phyloP scores from a whole-genome alignment of 2,329 filamentous ascomycete genomes.

The Sporothrix inflata region DNA sequence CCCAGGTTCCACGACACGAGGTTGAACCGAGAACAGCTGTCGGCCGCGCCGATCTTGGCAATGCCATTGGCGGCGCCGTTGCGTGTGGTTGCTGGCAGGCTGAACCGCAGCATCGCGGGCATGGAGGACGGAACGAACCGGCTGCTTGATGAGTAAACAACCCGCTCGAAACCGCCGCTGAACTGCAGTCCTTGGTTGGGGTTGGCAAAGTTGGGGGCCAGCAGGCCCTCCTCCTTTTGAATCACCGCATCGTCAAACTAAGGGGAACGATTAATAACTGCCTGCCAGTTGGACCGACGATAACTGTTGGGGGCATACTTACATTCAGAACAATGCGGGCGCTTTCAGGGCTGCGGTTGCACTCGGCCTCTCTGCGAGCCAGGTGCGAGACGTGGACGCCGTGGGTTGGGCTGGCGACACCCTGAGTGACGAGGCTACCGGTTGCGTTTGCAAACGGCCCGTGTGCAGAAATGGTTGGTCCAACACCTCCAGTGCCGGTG shows the following conservation, averaged over 20 bases:
- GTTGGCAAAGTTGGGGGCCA: constrained; percentile 30
- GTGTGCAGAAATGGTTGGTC: neutral
- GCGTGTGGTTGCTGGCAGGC: constrained; percentile 36
- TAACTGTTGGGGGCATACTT: neutral
- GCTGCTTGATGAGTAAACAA: constrained; percentile 34
- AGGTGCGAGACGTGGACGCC: neutral
- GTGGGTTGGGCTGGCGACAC: neutral
- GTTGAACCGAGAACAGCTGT: constrained; percentile 42
- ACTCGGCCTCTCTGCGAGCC: neutral
- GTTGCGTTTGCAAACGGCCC: constrained; percentile 13
- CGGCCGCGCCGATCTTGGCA: constrained; percentile 38
- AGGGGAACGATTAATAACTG: neutral
- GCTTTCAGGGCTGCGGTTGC: neutral
- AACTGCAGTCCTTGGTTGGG: constrained; percentile 42
- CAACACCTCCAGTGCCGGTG: neutral
- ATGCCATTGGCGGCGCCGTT: constrained; percentile 29
- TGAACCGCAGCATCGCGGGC: constrained; percentile 36
- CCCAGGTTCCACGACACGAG: constrained; percentile 46
- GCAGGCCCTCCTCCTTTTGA: constrained; percentile 3
- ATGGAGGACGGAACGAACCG: constrained; percentile 35
- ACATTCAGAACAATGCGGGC: constrained; percentile 3
- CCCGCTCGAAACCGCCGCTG: constrained; percentile 42
- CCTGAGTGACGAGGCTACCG: neutral
- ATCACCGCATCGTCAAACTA: constrained; percentile 36
- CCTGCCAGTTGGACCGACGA: neutral